Conservation (phyloP, 768 basidiomycete genomes). For the Clavulina sp. region DNA sequence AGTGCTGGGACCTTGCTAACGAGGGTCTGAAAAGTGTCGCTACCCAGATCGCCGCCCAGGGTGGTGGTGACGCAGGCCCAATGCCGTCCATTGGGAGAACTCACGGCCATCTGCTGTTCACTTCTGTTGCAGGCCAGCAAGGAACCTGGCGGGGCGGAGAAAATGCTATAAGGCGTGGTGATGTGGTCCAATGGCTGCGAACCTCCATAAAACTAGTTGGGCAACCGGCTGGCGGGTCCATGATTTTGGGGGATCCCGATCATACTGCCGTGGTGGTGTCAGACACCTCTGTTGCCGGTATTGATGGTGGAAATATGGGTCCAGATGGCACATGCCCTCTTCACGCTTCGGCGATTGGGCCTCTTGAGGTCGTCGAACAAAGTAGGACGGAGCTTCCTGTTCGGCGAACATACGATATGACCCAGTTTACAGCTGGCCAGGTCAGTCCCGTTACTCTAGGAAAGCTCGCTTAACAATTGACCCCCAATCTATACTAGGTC, state of each 20-base stretch:
- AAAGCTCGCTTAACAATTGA: too few species aligned
- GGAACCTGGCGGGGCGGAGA: constrained; percentile 35
- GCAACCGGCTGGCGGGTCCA: constrained; percentile 6
- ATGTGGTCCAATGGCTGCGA: constrained; percentile 36
- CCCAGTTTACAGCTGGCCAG: constrained; percentile 30
- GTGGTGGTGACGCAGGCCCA: constrained; percentile 29
- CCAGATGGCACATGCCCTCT: constrained; percentile 21
- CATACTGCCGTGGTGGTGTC: constrained; percentile 35
- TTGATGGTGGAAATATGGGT: constrained; percentile 10
- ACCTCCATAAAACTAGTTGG: constrained; percentile 19
- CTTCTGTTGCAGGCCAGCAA: constrained; percentile 22
- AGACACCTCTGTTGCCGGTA: constrained; percentile 20
- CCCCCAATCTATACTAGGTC: too few species aligned
- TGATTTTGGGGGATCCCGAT: constrained; percentile 32
- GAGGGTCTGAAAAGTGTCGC: constrained; percentile 29
- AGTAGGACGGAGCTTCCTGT: constrained; percentile 26
- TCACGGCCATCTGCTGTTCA: constrained; percentile 38
- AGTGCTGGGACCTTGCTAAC: constrained; percentile 41
- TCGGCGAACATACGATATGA: constrained; percentile 27
- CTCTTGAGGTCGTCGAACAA: constrained; percentile 38
- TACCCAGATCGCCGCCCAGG: constrained; percentile 16
- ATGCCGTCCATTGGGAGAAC: constrained; percentile 32
- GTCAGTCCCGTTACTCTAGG: too few species aligned
- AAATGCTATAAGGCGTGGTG: constrained; percentile 32
- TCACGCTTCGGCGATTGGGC: constrained; percentile 24